Base-by-base conservation (phyloP, 768 basidiomycete genomes). In the Boletus subcaerulescens region DNA sequence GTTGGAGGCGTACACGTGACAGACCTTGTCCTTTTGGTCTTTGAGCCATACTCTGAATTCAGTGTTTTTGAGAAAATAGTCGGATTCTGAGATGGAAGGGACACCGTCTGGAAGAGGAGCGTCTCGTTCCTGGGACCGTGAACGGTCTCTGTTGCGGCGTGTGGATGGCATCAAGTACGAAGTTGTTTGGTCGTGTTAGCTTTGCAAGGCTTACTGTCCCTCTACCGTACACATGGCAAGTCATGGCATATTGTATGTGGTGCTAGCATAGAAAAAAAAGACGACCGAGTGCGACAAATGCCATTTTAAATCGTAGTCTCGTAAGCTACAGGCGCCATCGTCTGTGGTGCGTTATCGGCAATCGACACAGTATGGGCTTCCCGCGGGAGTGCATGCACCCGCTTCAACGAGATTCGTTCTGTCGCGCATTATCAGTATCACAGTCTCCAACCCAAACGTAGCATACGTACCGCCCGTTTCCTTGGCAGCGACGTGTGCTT, bases 31-130 rank as follows among this genome's bases (percentile, higher is more conserved):
- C 61, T 83, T 80, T 64, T 81, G 79, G 22, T 91, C 87, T 70
- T 87, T 91, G 54, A 97, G 75, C 93, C 94, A 98, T 24, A 82
- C 69, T 59, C 87, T 81, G 66, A 95, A 96, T 66, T 97, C 94
- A 52, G 84, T 82, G 49, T 83, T 89, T 72, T 91, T 94, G 64
- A 87, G 77, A 72, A 93, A 97, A 65, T 95, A 97, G 66, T 96
- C 93, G 0, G 87, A 81, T 62, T 91, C 88, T 0, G 81, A 83
- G 58, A 96, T 89, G 17, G 80, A 74, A n/a, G 77, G 71, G 29
- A 81, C 79, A 39, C 80, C 77, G 24, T 76, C 65, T 26, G 87
- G 89, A 15, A 90, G 75, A 12, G 74, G 38, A 9, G 24, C 10
- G 11, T 40, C 52, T 33, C 52, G 44, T 20, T 45, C 36, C 26